phyloP scores from a whole-genome alignment of 2,329 filamentous ascomycete genomes.

The Diaporthe vexans region DNA sequence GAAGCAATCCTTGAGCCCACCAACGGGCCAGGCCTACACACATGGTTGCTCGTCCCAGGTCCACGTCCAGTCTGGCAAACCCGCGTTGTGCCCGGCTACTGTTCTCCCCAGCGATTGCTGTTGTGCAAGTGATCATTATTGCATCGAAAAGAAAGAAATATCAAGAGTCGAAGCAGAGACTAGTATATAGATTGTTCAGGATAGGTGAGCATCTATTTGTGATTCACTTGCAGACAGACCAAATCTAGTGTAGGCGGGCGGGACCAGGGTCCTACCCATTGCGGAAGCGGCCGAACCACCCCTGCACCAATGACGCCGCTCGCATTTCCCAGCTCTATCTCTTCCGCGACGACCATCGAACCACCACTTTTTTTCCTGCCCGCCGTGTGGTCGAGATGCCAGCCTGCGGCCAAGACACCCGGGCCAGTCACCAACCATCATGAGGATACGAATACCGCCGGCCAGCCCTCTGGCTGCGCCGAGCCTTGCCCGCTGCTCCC shows the following conservation, averaged over 20 bases:
- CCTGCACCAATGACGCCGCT: constrained; percentile 18
- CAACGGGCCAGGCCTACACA: not conserved
- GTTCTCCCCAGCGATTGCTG: not conserved
- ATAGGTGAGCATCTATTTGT: no score
- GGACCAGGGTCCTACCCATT: constrained; percentile 19
- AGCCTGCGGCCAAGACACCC: not conserved
- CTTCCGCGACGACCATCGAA: constrained; percentile 7
- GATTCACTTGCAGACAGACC: not conserved
- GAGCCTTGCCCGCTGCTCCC: not conserved
- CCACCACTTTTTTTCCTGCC: not conserved
- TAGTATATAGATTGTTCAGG: not conserved
- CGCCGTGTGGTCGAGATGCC: constrained; percentile 25
- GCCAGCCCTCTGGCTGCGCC: constrained; percentile 36
- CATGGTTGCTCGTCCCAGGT: not conserved
- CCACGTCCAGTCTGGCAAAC: not conserved
- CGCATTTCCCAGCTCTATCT: not conserved
- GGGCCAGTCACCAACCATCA: constrained; percentile 5
- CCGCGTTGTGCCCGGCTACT: not conserved
- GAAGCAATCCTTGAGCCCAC: not conserved
- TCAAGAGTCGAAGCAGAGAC: not conserved
- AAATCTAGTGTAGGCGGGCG: not conserved
- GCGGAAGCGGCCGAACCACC: constrained; percentile 4
- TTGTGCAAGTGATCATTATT: not conserved
- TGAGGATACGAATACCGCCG: constrained; percentile 35
- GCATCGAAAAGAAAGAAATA: not conserved